Base-by-base conservation (phyloP, 441 rosid species). In the Populus hybrid region DNA sequence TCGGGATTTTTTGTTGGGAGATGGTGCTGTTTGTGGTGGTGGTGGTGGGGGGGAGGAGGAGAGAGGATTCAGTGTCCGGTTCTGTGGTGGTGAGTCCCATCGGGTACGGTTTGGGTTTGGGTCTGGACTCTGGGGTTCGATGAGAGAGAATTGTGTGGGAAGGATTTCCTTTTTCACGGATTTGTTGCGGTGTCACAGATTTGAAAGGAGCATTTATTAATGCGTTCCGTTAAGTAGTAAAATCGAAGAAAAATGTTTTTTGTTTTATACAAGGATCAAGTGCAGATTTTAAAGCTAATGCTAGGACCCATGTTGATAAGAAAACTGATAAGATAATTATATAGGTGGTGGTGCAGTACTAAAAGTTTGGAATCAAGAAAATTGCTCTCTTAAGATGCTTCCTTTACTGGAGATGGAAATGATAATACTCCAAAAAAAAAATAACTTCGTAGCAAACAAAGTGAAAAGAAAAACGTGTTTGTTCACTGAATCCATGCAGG, bases 61-160 rank as follows among this genome's bases (percentile, higher is more conserved):
- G 88, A 54, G 90, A 50, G 16, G 93, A 80, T 79, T 91, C 95
- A 63, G 91, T 72, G 65, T 83, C 93, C 42, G 87, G 69, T 64
- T 82, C 88, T 36, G 10, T 8, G 14, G 63, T 83, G 89, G 85
- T 57, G 82, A 83, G 42, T 57, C 85, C 87, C 97, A 92, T 92
- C 50, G 35, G 32, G 18, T 12, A 46, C n/a, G 28, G 20, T 32
- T 36, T 16, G 36, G 66, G 1, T n/a, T 3, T 18, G 23, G 59
- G 63, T 67, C 28, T 0, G 26, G 26, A 26, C 26, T 26, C 26
- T 26, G 24, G 70, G 35, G 35, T 42, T 42, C 14, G 14, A 11
- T 42, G 14, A 42, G 54, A 10, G 16, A 46, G 18, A 12, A 46
- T 46, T 5, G 7, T 54, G 6, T 18, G 61, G 0, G 21, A 16